phyloP scores from a whole-genome alignment of 1,139 yeast species.

The Ogataea hybrid region DNA sequence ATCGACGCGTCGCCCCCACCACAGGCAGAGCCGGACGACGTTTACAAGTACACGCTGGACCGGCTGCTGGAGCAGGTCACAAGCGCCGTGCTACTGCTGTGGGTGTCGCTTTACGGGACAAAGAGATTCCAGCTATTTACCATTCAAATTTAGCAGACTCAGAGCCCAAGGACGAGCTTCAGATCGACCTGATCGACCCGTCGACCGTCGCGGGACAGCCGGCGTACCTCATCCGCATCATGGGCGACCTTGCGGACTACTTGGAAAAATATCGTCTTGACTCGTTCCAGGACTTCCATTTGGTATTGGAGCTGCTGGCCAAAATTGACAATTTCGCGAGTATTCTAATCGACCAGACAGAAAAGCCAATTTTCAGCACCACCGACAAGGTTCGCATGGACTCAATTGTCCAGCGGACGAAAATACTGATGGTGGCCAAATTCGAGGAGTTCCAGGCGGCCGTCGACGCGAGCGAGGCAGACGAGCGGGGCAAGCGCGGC shows the following conservation, averaged over 20 bases:
- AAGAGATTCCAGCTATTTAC: conserved; percentile 32
- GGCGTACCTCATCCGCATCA: conserved; percentile 56
- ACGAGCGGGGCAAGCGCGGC: conserved; percentile 10
- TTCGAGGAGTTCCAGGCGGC: conserved; percentile 28
- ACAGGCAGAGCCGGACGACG: conserved; percentile 3
- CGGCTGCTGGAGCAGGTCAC: conserved; percentile 47
- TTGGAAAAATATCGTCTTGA: conserved; percentile 42
- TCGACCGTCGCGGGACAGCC: conserved; percentile 49
- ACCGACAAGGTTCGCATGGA: conserved; percentile 35
- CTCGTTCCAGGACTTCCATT: conserved; percentile 24
- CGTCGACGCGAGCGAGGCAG: conserved; percentile 4
- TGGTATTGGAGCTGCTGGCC: conserved; percentile 22
- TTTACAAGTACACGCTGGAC: conserved; percentile 34
- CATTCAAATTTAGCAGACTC: conserved; percentile 31
- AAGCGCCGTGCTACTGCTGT: conserved; percentile 49
- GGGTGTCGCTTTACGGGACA: conserved; percentile 47
- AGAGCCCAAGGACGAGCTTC: conserved; percentile 21
- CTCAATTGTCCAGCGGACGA: conserved; percentile 31
- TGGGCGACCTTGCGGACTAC: conserved; percentile 69
- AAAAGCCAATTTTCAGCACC: conserved; percentile 21
- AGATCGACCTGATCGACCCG: conserved; percentile 11
- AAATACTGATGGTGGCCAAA: conserved; percentile 24
- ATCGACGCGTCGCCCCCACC: conserved; percentile 6
- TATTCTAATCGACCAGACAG: conserved; percentile 28
- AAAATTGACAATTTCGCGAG: conserved; percentile 30